Evolutionary conservation across 2,329 filamentous ascomycete genomes (phyloP).

Genomic region (Pseudogymnoascus pannorum): DNA sequence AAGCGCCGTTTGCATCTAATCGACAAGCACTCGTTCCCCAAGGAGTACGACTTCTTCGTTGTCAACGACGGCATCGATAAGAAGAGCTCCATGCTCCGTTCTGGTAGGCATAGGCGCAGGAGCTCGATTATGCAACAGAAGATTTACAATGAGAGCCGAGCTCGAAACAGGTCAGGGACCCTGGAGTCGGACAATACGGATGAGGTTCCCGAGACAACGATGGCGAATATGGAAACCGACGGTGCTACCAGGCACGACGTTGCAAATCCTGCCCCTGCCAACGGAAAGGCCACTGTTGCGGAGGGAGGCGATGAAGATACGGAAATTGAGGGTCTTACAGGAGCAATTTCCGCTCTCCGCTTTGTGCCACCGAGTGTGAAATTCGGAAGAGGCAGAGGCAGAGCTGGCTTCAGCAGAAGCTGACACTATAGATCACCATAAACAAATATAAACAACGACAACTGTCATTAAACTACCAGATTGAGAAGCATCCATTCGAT

Average conservation of each 20-base stretch:
- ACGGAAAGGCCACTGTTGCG: constrained; percentile 17
- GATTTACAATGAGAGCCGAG: constrained; percentile 20
- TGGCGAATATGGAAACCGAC: constrained; percentile 10
- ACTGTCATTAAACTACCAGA: constrained; percentile 5
- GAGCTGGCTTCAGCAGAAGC: constrained; percentile 24
- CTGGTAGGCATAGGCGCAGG: constrained; percentile 42
- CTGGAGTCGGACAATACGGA: constrained; percentile 12
- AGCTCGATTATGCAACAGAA: constrained; percentile 36
- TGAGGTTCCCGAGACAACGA: constrained; percentile 23
- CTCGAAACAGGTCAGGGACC: constrained; percentile 14
- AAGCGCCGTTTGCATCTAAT: constrained; percentile 85
- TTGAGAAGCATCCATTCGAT: constrained; percentile 4
- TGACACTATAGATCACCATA: constrained; percentile 9
- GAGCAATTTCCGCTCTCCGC: constrained; percentile 63
- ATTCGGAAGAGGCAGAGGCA: constrained; percentile 43
- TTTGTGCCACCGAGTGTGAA: constrained; percentile 63
- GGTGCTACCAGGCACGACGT: constrained; percentile 17
- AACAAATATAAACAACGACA: constrained; percentile 1
- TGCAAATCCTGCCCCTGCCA: constrained; percentile 15
- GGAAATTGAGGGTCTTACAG: constrained; percentile 55
- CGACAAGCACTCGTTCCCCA: constrained; percentile 89
- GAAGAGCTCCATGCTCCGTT: constrained; percentile 67
- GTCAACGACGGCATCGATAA: constrained; percentile 87
- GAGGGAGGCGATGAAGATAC: constrained; percentile 22
- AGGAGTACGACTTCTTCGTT: constrained; percentile 80